Conservation (phyloP, 257 asterid genomes). For the Solanum verrucosum region DNA sequence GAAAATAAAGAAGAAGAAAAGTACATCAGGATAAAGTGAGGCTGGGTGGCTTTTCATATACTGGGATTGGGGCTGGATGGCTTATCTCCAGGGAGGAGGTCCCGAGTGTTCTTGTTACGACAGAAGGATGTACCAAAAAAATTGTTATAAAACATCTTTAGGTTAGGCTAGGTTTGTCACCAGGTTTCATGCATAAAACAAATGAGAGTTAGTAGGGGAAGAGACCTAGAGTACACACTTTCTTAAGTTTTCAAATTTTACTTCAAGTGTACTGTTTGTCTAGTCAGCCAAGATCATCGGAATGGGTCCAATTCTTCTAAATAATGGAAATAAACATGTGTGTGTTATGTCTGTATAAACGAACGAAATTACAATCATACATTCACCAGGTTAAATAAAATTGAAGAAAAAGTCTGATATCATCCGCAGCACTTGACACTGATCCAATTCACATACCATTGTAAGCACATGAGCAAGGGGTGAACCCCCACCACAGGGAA, state of each 20-base stretch:
- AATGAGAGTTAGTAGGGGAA: not conserved
- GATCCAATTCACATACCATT: slow-evolving; percentile 38
- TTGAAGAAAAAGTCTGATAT: not conserved
- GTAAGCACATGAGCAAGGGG: slow-evolving; percentile 99
- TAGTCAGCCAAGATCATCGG: too few species aligned
- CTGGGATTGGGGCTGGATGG: not conserved
- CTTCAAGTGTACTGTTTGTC: too few species aligned
- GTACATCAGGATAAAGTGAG: not conserved
- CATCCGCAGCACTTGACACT: not conserved
- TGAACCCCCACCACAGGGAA: slow-evolving; percentile 99
- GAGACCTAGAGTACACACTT: not conserved
- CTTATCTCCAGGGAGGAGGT: not conserved
- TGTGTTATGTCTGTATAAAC: too few species aligned
- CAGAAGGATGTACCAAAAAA: not conserved
- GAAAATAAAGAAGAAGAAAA: not conserved
- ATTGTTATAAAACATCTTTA: not conserved
- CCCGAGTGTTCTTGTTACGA: not conserved
- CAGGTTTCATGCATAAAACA: not conserved
- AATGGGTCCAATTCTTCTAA: too few species aligned
- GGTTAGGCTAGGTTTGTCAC: not conserved
- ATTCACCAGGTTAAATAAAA: too few species aligned
- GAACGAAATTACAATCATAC: too few species aligned
- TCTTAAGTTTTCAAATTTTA: too few species aligned
- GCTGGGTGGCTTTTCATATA: not conserved
- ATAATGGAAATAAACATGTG: too few species aligned